Evolutionary conservation across 1,284 basidiomycete genomes (phyloP), one percentile per base, ranked within the genome.

Genomic region (Trametes polyzona): DNA sequence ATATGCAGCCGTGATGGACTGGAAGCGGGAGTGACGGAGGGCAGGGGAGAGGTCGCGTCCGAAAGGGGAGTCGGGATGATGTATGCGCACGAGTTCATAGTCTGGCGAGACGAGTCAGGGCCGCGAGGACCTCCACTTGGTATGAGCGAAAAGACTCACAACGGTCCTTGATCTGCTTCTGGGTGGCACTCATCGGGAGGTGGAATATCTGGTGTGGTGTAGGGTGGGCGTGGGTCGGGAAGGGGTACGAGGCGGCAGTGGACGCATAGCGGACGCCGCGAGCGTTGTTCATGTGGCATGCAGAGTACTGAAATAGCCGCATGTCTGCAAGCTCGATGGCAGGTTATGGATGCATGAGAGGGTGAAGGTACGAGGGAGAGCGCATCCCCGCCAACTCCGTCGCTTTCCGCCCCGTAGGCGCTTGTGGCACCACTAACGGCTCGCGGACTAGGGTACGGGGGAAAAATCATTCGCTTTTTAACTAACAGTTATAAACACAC

Each of bases 191-290:
- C 16, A 59, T 64, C 6, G 77, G 69, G n/a, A 83, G 74, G 58
- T 82, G 81, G 61, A 83, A 83, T 52, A 83, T 82, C 65, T 83
- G 76, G 65, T 81, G 70, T 0, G 82, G 79, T 4, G 79, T 76
- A 10, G 81, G 79, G 44, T 73, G 73, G 0, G 70, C 51, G 53
- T 76, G 67, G 10, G 58, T 61, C 1, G 81, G 82, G 48, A 78
- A 83, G 0, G 78, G 74, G 50, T 53, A 69, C 11, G 53, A 43
- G 51, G 59, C 55, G 32, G 62, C 62, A 1, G 68, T 67, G 9
- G 70, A 71, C 10, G 68, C 65, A 30, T 44, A 41, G 30, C 68
- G 64, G 1, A 56, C 27, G 30, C 65, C 52, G 23, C 14, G 23
- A 17, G 23, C 47, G 3, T 23, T 26, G 8, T 47, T 21, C 8